phyloP scores from a whole-genome alignment of 106 monocot species.

The Vanilla planifolia region DNA sequence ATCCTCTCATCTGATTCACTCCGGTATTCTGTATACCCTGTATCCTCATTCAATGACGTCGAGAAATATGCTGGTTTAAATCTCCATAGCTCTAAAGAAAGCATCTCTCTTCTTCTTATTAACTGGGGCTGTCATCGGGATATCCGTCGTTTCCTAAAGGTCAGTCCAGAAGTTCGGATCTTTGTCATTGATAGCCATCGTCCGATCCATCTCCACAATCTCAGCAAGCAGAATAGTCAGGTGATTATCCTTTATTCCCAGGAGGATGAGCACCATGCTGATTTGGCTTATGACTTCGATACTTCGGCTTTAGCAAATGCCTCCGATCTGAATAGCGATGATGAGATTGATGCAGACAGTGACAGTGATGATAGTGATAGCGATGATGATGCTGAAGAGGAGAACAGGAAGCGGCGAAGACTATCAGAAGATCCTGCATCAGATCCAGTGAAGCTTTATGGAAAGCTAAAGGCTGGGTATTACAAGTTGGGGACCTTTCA shows the following conservation, averaged over 20 bases:
- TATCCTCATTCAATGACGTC: slow-evolving; percentile 55
- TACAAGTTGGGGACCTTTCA: slow-evolving; percentile 89
- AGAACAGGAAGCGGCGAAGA: slow-evolving; percentile 39
- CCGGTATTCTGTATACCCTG: slow-evolving; percentile 77
- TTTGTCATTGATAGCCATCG: slow-evolving; percentile 88
- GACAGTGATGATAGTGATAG: slow-evolving; percentile 40
- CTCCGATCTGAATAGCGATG: slow-evolving; percentile 66
- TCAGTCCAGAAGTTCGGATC: slow-evolving; percentile 23
- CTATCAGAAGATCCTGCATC: slow-evolving; percentile 32
- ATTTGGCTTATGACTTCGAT: slow-evolving; percentile 74
- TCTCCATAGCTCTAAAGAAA: slow-evolving; percentile 23
- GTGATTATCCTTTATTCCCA: slow-evolving; percentile 62
- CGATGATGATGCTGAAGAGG: slow-evolving; percentile 23
- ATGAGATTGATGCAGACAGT: slow-evolving; percentile 36
- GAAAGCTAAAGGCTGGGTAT: slow-evolving; percentile 71
- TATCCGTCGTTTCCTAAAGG: slow-evolving; percentile 33
- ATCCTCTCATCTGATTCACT: slow-evolving; percentile 75
- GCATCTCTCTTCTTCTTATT: slow-evolving; percentile 45
- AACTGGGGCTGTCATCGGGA: slow-evolving; percentile 87
- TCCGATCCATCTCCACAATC: slow-evolving; percentile 81
- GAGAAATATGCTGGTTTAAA: slow-evolving; percentile 19
- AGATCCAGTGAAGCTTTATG: slow-evolving; percentile 67
- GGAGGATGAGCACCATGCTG: slow-evolving; percentile 79
- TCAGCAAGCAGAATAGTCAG: slow-evolving; percentile 58
- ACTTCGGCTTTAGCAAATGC: slow-evolving; percentile 67